phyloP scores from a whole-genome alignment of 495 filamentous ascomycete genomes.

The Penicillium daleae region DNA sequence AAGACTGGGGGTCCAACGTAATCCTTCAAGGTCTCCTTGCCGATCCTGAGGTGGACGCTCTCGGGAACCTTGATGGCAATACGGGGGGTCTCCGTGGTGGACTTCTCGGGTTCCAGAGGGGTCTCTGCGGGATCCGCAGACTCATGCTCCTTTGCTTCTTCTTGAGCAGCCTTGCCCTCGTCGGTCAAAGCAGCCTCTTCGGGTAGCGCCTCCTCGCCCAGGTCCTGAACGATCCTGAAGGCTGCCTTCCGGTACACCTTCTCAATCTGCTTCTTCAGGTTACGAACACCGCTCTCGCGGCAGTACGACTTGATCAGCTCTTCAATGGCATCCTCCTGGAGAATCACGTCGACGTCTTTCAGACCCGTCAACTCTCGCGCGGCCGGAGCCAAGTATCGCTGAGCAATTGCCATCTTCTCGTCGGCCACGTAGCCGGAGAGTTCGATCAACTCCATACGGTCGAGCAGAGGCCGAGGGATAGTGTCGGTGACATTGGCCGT shows the following conservation, averaged over 20 bases:
- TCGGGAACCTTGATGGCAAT: conserved; percentile 85
- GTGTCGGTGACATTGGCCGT: conserved; percentile 99
- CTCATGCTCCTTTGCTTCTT: conserved; percentile 68
- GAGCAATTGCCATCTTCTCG: conserved; percentile 98
- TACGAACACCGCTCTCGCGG: conserved; percentile 94
- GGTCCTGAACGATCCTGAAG: conserved; percentile 92
- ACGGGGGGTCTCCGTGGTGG: conserved; percentile 76
- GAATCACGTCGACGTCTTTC: conserved; percentile 85
- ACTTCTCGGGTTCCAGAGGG: conserved; percentile 63
- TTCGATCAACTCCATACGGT: conserved; percentile 98
- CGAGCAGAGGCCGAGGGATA: conserved; percentile 90
- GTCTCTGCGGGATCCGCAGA: conserved; percentile 59
- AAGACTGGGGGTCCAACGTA: conserved; percentile 97
- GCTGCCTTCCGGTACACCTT: conserved; percentile 98
- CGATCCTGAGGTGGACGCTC: conserved; percentile 82
- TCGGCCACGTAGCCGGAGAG: conserved; percentile 96
- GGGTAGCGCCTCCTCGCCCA: conserved; percentile 82
- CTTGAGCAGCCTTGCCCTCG: conserved; percentile 81
- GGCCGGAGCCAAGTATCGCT: conserved; percentile 86
- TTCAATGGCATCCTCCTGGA: conserved; percentile 82
- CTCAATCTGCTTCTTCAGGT: conserved; percentile 99
- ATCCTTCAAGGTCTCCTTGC: conserved; percentile 90
- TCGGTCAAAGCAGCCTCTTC: conserved; percentile 85
- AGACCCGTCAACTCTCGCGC: conserved; percentile 90
- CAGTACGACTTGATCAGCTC: conserved; percentile 99